phyloP scores from a whole-genome alignment of 345 rosid species.

The Alliaria petiolata region DNA sequence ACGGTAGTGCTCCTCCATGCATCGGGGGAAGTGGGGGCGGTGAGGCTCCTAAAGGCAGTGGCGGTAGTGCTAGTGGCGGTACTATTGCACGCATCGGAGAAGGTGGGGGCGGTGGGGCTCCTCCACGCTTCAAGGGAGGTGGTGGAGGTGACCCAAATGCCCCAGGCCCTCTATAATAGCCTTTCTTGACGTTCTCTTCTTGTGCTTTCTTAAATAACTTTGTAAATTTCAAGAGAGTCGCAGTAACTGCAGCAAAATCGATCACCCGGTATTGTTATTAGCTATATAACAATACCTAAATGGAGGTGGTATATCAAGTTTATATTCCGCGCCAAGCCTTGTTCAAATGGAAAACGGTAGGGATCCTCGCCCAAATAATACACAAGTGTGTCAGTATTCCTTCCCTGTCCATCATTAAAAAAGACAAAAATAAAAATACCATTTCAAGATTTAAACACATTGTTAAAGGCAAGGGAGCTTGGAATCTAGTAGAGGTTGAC shows the following conservation, averaged over 20 bases:
- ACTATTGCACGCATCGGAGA: too few species aligned
- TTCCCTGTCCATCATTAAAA: slow-evolving; percentile 70
- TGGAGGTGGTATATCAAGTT: slow-evolving; percentile 10
- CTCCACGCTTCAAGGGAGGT: not conserved
- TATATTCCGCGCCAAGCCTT: slow-evolving; percentile 51
- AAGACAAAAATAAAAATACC: not conserved
- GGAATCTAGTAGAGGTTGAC: slow-evolving; percentile 8
- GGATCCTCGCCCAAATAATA: slow-evolving; percentile 98
- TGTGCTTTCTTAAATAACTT: slow-evolving; percentile 88
- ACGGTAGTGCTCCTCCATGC: not conserved
- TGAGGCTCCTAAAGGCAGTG: not conserved
- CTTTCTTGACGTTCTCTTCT: slow-evolving; percentile 87
- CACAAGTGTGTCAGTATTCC: slow-evolving; percentile 96
- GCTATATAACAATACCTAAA: not conserved
- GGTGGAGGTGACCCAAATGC: not conserved
- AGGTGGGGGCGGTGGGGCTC: too few species aligned
- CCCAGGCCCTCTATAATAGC: not conserved
- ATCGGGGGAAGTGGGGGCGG: not conserved
- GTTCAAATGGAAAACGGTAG: slow-evolving; percentile 90
- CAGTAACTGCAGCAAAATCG: slow-evolving; percentile 57
- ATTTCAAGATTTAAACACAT: not conserved
- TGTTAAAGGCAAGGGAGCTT: slow-evolving; percentile 3
- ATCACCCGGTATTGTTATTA: slow-evolving; percentile 4
- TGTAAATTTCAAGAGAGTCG: slow-evolving; percentile 81
- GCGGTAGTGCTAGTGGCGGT: too few species aligned